Evolutionary conservation across 1,284 basidiomycete genomes (phyloP), one percentile per base, ranked within the genome.

Genomic region (Leccinum glutinopallens): DNA sequence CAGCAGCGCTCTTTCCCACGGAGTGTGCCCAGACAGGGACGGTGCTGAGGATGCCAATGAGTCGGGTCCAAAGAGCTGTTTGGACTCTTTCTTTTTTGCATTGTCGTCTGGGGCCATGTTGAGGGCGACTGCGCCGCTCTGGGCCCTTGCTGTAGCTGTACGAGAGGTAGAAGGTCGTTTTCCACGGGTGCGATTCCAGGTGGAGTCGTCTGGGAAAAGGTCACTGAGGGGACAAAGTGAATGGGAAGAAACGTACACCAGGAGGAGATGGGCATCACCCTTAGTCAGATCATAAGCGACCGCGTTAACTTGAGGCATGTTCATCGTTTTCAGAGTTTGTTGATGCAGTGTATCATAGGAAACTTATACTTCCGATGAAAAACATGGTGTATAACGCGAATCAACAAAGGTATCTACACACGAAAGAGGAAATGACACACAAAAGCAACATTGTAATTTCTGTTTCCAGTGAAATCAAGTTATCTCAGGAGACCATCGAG

Each of bases 21-120:
- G 70, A 65, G 59, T 80, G 75, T 13, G 84, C 78, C 83, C 83
- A 84, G 0, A 78, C 71, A 8, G 83, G 83, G 0, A 78, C 76
- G 25, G 70, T 74, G 66, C 72, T 77, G 33, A 82, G 81, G 68
- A 86, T 82, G 17, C 88, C 88, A 46, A 89, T 86, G 73, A 6
- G 29, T 86, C 86, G 8, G 87, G 87, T 0, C 87, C 87, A 69
- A 89, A 89, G 57, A 89, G 83, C 39, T 83, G 78, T 67, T 83
- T 83, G 71, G 80, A 82, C 59, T 81, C 79, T 64, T 79, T 71
- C 67, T 68, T 29, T 5, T 29, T 29, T 29, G 29, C 29, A 29
- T 29, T 71, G 61, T 46, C 68, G 15, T 67, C 69, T 57, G 75
- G 70, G 59, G 71, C 70, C 76, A 80, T 77, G 72, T 80, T 80